Percentiles rank a stretch among this genome's conserved stretches.
Conservation (phyloP, 257 asterid species). For the Rubia yunnanensis region DNA sequence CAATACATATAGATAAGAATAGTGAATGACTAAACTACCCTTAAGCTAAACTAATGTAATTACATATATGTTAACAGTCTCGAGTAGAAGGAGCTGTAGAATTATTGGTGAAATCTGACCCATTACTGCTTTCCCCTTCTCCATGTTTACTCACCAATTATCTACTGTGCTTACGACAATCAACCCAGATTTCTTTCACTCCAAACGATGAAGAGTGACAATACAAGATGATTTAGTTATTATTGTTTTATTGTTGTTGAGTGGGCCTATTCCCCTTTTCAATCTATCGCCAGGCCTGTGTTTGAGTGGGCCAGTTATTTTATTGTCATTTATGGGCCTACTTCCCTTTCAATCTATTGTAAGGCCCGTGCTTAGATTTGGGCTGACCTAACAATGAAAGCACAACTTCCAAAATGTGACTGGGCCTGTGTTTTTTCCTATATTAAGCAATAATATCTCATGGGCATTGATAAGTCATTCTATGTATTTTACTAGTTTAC, state of each 20-base stretch:
- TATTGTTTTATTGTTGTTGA: too few species aligned
- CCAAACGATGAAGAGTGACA: background rate
- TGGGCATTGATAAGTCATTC: too few species aligned
- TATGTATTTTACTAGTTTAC: too few species aligned
- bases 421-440: too few species aligned
- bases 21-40: too few species aligned
- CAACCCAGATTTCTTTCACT: background rate
- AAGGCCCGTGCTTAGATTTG: background rate
- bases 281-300: background rate
- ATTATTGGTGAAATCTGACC: constrained; percentile 61
- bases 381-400: background rate
- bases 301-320: too few species aligned
- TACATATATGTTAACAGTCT: too few species aligned
- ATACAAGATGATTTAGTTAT: background rate
- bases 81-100: constrained; percentile 72
- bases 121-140: constrained; percentile 73
- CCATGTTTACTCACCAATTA: constrained; percentile 28
- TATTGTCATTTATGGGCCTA: background rate
- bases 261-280: background rate
- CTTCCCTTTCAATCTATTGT: background rate
- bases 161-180: background rate
- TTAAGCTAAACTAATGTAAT: too few species aligned
- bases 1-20: too few species aligned
- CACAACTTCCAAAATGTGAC: background rate
- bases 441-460: too few species aligned